phyloP scores from a whole-genome alignment of 352 stramenopile genomes.

The Blastocystis sp. region DNA sequence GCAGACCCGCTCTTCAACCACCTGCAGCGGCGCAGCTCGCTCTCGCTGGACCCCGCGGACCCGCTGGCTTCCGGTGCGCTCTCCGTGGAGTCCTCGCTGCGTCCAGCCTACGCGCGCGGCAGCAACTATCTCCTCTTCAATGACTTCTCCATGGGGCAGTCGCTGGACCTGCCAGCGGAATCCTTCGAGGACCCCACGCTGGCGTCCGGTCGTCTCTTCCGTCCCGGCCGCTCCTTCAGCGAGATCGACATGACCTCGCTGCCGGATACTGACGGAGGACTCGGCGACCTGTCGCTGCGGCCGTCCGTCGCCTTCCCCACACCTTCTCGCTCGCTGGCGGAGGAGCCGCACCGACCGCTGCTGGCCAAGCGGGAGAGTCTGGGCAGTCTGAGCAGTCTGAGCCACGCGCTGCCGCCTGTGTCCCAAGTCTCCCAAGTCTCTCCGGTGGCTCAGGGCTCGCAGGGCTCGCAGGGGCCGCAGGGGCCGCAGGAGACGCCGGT shows the following conservation, averaged over 20 bases:
- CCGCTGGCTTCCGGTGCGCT: neutral
- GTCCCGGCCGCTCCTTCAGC: neutral
- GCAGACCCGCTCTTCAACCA: neutral
- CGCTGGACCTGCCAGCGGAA: neutral
- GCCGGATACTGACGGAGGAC: too few relatives aligned
- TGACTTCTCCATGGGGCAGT: neutral
- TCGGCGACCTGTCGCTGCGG: too few relatives aligned
- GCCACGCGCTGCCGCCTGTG: too few relatives aligned
- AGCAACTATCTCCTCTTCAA: neutral
- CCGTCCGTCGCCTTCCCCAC: too few relatives aligned
- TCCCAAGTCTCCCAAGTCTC: too few relatives aligned
- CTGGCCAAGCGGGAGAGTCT: neutral
- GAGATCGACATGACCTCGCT: constrained; percentile 25
- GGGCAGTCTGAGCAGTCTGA: too few relatives aligned
- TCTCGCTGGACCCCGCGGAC: neutral
- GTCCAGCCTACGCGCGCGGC: neutral
- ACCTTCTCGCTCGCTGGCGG: too few relatives aligned
- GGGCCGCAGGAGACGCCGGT: too few relatives aligned
- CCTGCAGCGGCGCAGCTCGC: neutral
- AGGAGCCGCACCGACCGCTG: neutral
- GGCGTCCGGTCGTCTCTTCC: neutral
- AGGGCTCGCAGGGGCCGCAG: neutral
- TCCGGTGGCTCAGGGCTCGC: neutral
- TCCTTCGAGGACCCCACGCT: neutral
- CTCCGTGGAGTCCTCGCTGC: neutral